Conservation (phyloP, 2,329 filamentous ascomycete genomes). For the Ophiocordyceps camponoti-saundersi region DNA sequence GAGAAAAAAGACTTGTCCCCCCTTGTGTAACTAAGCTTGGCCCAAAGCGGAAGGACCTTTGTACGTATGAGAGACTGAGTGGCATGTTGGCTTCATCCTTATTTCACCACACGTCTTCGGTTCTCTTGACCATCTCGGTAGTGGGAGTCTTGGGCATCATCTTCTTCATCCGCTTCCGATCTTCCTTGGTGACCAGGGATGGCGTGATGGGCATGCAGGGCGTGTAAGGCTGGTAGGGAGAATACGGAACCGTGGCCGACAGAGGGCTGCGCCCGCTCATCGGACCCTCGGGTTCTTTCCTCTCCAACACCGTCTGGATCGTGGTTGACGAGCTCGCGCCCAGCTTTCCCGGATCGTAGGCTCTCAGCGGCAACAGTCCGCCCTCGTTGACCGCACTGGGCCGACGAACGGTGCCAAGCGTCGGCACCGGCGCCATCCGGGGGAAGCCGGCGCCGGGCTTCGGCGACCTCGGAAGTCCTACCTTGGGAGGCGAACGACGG, state of each 20-base stretch:
- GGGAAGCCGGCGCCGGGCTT: constrained; percentile 32
- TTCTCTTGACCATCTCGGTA: constrained; percentile 41
- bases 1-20: too few relatives aligned
- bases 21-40: too few relatives aligned
- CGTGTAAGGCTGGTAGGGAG: constrained; percentile 64
- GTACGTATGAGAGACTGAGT: background rate
- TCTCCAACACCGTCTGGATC: constrained; percentile 49
- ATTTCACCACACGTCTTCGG: constrained; percentile 47
- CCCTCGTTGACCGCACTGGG: constrained; percentile 35
- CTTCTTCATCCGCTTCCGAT: constrained; percentile 52
- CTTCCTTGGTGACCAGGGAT: constrained; percentile 52
- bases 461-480: constrained; percentile 28
- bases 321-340: constrained; percentile 28
- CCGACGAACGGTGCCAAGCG: constrained; percentile 10
- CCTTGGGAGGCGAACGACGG: constrained; percentile 30
- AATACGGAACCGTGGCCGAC: constrained; percentile 51
- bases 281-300: constrained; percentile 36
- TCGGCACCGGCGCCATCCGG: background rate
- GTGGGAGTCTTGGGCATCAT: constrained; percentile 47
- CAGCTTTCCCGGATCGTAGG: constrained; percentile 41
- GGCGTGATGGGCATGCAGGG: constrained; percentile 62
- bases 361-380: constrained; percentile 40
- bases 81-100: background rate
- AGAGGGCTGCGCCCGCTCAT: constrained; percentile 43
- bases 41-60: too few relatives aligned